Base-by-base conservation (phyloP, 2,329 filamentous ascomycete species). In the Bipolaris oryzae region DNA sequence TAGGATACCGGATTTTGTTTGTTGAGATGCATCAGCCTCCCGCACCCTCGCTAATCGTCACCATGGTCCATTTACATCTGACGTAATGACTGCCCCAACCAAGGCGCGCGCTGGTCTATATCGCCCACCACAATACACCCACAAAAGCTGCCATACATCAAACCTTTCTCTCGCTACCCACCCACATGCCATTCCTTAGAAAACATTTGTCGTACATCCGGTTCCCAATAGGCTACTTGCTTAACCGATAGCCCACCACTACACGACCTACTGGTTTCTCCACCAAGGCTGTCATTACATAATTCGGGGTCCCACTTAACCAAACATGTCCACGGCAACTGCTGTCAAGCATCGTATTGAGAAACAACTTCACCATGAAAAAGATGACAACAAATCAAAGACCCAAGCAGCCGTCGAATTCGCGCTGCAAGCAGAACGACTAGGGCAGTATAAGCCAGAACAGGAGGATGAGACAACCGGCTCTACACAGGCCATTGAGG, bases 401-500 rank as follows among this genome's bases (percentile, higher is more conserved):
- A 60, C 78, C 18, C 64, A 73, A 38, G 68, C 72, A 20, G 85
- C 84, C 21, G 77, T 83, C 48, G 81, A 86, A 41, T 90, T 87
- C 65, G 78, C 83, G 1, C 79, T 83, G 6, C 88, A 91, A 70
- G 83, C 88, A 7, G 72, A 80, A 62, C 74, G 73, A 20, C 74
- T 83, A 2, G 79, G 74, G 1, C 76, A 78, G 38, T 77, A 78
- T 57, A 72, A 71, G 6, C 69, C 73, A 5, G 59, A 67, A 42
- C 76, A 81, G 56, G 78, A 81, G 52, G 64, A 76, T 47, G 73
- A 77, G 11, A 57, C 66, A 4, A 79, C 74, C 5, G 79, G 78
- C 48, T 79, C 80, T 4, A 81, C 86, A 13, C 79, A 80, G 56
- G 87, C 88, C 1, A 78, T 87, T 46, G 81, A 88, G 68, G 88